Conservation (phyloP, 768 basidiomycete genomes). For the Russula earlei region DNA sequence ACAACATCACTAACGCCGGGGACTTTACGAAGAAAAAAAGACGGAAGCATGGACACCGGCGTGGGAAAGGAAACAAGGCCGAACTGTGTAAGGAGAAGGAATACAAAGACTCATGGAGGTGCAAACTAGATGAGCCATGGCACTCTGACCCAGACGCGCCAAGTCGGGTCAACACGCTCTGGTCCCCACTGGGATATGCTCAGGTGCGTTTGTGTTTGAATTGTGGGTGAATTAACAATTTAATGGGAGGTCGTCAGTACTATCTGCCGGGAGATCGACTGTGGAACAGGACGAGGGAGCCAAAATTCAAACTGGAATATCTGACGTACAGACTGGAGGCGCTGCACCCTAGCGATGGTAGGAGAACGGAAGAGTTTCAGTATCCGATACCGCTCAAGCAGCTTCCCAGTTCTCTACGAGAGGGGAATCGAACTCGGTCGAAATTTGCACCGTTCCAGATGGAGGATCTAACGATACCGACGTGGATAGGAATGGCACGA, state of each 20-base stretch:
- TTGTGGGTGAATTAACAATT: not conserved
- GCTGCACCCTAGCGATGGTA: conserved; percentile 32
- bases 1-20: conserved; percentile 51
- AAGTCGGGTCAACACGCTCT: conserved; percentile 56
- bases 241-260: conserved; percentile 35
- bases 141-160: conserved; percentile 56
- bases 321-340: conserved; percentile 45
- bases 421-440: conserved; percentile 33
- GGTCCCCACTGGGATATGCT: conserved; percentile 74
- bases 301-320: conserved; percentile 71
- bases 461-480: conserved; percentile 67
- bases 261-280: conserved; percentile 47
- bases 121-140: conserved; percentile 51
- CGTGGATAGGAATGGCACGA: conserved; percentile 62
- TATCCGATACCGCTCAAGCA: conserved; percentile 49
- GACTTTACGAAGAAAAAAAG: conserved; percentile 20
- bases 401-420: conserved; percentile 42
- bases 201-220: conserved; percentile 46
- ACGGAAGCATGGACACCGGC: conserved; percentile 41
- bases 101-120: conserved; percentile 55
- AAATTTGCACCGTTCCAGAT: conserved; percentile 63
- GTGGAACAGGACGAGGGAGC: conserved; percentile 38
- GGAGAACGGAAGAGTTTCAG: conserved; percentile 24
- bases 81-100: conserved; percentile 39
- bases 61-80: conserved; percentile 20